phyloP scores from a whole-genome alignment of 164 flowering plant species.

The Chimonanthus praecox region DNA sequence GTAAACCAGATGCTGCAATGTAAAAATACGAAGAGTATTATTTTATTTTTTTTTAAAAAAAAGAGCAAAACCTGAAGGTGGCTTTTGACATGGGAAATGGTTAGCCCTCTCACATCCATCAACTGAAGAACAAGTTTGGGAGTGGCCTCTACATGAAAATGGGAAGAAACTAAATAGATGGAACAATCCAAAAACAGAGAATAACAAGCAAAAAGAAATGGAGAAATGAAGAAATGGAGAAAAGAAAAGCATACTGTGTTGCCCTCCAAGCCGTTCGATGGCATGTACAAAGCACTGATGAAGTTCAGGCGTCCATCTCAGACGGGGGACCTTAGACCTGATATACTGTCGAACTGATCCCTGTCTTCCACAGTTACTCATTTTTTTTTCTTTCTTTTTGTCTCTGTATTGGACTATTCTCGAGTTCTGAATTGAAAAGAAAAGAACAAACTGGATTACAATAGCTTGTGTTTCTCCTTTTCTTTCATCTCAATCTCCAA shows the following conservation, averaged over 20 bases:
- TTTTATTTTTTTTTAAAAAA: not conserved
- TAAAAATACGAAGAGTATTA: not conserved
- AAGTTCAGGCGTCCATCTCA: constrained; percentile 91
- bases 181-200: too few species aligned
- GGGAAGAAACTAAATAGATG: not conserved
- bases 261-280: constrained; percentile 85
- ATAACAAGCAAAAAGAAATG: not conserved
- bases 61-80: constrained; percentile 66
- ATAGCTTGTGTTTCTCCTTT: not conserved
- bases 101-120: constrained; percentile 84
- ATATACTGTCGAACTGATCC: constrained; percentile 69
- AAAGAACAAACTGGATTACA: too few species aligned
- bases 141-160: constrained; percentile 57
- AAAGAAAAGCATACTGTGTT: constrained; percentile 36
- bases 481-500: not conserved
- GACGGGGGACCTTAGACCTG: constrained; percentile 73
- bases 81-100: constrained; percentile 90
- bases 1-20: not conserved
- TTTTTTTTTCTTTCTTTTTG: constrained; percentile 6
- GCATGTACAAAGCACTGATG: constrained; percentile 80
- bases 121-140: constrained; percentile 83
- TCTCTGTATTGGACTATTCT: not conserved
- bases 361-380: constrained; percentile 66
- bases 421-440: not conserved
- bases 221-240: not conserved